Conservation (phyloP, 2,329 filamentous ascomycete genomes). For the Periconia macrospinosa region DNA sequence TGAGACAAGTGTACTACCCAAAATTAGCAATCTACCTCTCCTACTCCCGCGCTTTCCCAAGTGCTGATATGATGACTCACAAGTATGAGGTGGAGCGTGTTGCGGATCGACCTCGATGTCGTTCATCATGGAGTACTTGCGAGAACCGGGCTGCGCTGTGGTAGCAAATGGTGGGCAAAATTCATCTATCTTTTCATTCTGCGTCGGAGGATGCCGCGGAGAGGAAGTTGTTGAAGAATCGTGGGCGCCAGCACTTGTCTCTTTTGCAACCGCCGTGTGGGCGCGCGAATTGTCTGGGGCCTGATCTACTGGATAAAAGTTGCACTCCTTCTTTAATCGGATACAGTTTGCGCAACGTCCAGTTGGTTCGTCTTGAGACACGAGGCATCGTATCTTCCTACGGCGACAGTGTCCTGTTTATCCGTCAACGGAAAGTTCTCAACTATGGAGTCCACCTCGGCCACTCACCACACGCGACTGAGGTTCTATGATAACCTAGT, state of each 20-base stretch:
- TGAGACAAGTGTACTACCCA: slow-evolving; percentile 34
- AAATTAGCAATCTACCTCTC: slow-evolving; percentile 15
- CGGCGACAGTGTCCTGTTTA: slow-evolving; percentile 80
- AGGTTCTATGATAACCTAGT: slow-evolving; percentile 91
- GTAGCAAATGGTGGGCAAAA: slow-evolving; percentile 31
- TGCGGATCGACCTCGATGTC: slow-evolving; percentile 32
- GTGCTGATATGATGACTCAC: slow-evolving; percentile 22
- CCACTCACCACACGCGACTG: slow-evolving; percentile 89
- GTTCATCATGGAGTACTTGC: slow-evolving; percentile 25
- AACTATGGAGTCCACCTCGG: slow-evolving; percentile 3
- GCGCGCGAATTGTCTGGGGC: slow-evolving; percentile 55
- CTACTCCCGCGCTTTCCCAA: neutral
- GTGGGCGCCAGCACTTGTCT: slow-evolving; percentile 44
- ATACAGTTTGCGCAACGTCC: slow-evolving; percentile 91
- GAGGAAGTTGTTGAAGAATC: slow-evolving; percentile 55
- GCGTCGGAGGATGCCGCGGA: slow-evolving; percentile 37
- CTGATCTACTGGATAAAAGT: slow-evolving; percentile 87
- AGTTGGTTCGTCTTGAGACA: slow-evolving; percentile 70
- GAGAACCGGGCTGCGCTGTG: slow-evolving; percentile 13
- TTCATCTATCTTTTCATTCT: slow-evolving; percentile 34
- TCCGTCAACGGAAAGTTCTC: slow-evolving; percentile 21
- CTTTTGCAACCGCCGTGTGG: slow-evolving; percentile 47
- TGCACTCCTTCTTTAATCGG: slow-evolving; percentile 90
- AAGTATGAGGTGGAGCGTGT: slow-evolving; percentile 22
- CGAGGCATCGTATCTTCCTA: slow-evolving; percentile 89